phyloP scores from a whole-genome alignment of 768 basidiomycete genomes.

The Amanita fuliginea region DNA sequence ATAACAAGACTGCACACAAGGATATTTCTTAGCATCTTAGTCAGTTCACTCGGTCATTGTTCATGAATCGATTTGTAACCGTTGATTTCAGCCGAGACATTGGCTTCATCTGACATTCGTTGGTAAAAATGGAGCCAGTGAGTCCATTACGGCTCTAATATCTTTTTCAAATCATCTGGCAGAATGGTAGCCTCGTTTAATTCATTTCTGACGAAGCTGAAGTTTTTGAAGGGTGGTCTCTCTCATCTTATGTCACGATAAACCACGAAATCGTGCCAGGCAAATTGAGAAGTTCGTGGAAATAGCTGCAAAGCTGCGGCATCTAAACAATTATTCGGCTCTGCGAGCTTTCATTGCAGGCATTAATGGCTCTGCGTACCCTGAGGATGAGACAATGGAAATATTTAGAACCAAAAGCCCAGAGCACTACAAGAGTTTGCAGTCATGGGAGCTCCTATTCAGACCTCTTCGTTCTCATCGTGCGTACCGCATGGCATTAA shows the following conservation, averaged over 20 bases:
- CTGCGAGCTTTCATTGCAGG: slow-evolving; percentile 91
- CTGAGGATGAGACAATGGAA: slow-evolving; percentile 70
- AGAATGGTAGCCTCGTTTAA: slow-evolving; percentile 47
- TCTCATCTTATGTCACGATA: slow-evolving; percentile 81
- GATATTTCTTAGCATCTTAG: slow-evolving; percentile 69
- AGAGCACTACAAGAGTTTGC: slow-evolving; percentile 66
- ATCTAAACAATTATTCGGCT: slow-evolving; percentile 86
- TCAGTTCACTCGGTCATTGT: slow-evolving; percentile 16
- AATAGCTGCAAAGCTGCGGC: slow-evolving; percentile 70
- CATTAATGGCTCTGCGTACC: slow-evolving; percentile 73
- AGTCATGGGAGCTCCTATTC: slow-evolving; percentile 79
- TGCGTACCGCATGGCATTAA: slow-evolving; percentile 83
- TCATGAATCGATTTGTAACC: slow-evolving; percentile 4
- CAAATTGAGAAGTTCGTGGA: slow-evolving; percentile 87
- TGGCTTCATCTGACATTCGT: slow-evolving; percentile 75
- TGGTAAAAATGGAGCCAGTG: slow-evolving; percentile 46
- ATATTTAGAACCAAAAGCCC: slow-evolving; percentile 53
- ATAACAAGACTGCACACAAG: slow-evolving; percentile 67
- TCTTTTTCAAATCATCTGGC: slow-evolving; percentile 74
- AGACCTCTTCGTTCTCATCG: slow-evolving; percentile 74
- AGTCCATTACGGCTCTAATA: slow-evolving; percentile 68
- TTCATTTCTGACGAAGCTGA: not conserved
- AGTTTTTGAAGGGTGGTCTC: slow-evolving; percentile 67
- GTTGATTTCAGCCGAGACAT: slow-evolving; percentile 58
- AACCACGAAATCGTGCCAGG: slow-evolving; percentile 58